Evolutionary conservation across 495 filamentous ascomycete species (phyloP), one percentile per base, ranked within the genome.

Genomic region (Penicillium canariense): DNA sequence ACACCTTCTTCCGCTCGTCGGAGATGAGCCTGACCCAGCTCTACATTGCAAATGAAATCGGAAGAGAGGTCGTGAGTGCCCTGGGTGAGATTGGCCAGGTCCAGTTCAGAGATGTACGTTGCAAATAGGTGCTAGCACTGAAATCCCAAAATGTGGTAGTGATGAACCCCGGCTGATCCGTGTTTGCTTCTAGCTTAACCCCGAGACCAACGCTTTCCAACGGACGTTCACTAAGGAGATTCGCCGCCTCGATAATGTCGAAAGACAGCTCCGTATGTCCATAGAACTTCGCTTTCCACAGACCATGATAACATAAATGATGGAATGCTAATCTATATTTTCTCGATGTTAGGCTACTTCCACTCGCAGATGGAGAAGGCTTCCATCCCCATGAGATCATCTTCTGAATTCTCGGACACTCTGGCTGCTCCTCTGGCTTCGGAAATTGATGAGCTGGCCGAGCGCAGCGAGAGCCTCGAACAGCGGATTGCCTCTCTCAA

Each of bases 1-100:
- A 97, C 74, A 96, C 90, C 74, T 87, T 96, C 79, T 97, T 99
- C 87, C 94, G 95, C 80, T 97, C 95, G 68, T 87, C 91, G 88
- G 92, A 97, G 75, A 99, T 99, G 94, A 96, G 91, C 82, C 86
- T 99, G 84, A 95, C 95, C 69, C 94, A 97, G 83, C 87, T 99
- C 62, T 99, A 97, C 76, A 91, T 97, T 65, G 89, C 94, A 58
- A 97, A 96, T 63, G 94, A 99, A 78, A 97, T 97, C 56, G 92
- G 95, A 60, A 84, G 94, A 70, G 94, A 99, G 78, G 92, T 96
- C 59, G 90, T 97, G 52, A 96, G 90, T 68, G 94, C 94, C 47
- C 78, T 99, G 58, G 94, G 94, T 61, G 94, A 97, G 78, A 81
- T 99, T 62, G 94, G 94, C 51, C 81, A 92, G 67, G 88, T 97